Conservation (phyloP, 441 rosid species). For the Eutrema salsugineum region DNA sequence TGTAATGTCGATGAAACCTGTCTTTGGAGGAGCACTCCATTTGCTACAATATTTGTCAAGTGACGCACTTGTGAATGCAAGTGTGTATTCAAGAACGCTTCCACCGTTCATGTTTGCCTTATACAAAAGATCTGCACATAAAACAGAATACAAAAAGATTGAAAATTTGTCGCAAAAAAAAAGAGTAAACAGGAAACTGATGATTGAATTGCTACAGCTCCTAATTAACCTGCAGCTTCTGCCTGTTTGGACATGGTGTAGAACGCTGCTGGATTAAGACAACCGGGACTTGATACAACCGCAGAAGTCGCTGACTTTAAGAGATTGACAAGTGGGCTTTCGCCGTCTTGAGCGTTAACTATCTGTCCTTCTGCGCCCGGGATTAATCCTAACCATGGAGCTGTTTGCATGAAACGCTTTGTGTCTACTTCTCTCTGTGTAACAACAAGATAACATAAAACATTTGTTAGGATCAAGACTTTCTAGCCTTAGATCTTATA, state of each 20-base stretch:
- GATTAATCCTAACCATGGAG: constrained; percentile 92
- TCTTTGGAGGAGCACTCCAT: constrained; percentile 97
- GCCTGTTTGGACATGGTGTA: constrained; percentile 97
- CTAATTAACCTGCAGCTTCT: constrained; percentile 91
- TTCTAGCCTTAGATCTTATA: background rate
- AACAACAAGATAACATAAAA: background rate
- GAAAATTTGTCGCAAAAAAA: background rate
- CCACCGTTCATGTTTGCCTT: constrained; percentile 94
- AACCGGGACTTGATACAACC: constrained; percentile 71
- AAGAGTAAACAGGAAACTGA: background rate
- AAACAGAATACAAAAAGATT: constrained; percentile 2
- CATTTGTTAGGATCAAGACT: background rate
- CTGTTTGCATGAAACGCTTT: constrained; percentile 88
- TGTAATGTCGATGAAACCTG: constrained; percentile 93
- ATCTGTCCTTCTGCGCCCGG: constrained; percentile 92
- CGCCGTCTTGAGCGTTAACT: constrained; percentile 71
- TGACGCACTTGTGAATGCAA: constrained; percentile 96
- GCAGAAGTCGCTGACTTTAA: constrained; percentile 87
- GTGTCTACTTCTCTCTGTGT: constrained; percentile 90
- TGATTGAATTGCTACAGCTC: background rate
- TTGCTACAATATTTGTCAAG: constrained; percentile 92
- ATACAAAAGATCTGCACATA: constrained; percentile 80
- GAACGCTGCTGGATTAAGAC: constrained; percentile 83
- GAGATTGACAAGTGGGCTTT: constrained; percentile 88
- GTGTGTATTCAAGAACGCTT: constrained; percentile 96